phyloP scores from a whole-genome alignment of 805 yeast species.

The Starmerella roubikii region DNA sequence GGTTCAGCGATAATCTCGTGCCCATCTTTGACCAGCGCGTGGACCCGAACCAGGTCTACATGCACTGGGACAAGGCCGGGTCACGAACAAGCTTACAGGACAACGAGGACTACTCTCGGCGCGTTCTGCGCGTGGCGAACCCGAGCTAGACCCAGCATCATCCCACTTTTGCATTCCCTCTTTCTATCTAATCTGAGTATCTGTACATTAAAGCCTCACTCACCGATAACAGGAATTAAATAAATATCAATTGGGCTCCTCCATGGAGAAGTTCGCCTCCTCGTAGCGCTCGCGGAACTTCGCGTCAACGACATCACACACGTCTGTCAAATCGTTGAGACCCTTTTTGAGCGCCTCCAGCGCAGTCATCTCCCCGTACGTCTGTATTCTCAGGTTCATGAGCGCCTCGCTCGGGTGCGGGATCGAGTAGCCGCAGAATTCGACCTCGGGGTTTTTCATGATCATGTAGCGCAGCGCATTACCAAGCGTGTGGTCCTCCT shows the following conservation, averaged over 20 bases:
- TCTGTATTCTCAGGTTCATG: constrained; percentile 83
- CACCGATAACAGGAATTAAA: neutral
- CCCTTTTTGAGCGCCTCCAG: constrained; percentile 89
- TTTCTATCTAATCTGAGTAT: neutral
- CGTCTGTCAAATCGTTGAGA: constrained; percentile 63
- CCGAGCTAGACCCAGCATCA: constrained; percentile 22
- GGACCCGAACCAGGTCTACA: constrained; percentile 43
- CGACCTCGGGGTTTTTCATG: constrained; percentile 96
- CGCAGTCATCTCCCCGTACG: constrained; percentile 75
- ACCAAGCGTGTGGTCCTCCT: constrained; percentile 94
- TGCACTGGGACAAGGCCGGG: constrained; percentile 35
- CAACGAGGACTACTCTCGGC: constrained; percentile 43
- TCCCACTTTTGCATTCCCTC: too few species aligned
- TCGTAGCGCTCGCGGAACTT: constrained; percentile 57
- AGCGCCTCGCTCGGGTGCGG: constrained; percentile 95
- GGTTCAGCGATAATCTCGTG: constrained; percentile 23
- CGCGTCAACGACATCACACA: constrained; percentile 74
- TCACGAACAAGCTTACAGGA: constrained; percentile 39
- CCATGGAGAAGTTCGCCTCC: constrained; percentile 22
- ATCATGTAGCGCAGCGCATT: constrained; percentile 86
- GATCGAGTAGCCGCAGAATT: constrained; percentile 94
- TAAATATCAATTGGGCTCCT: constrained; percentile 6
- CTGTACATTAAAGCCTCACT: neutral
- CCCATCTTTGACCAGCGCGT: constrained; percentile 44
- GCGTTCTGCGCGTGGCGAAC: constrained; percentile 44